Conservation (phyloP, 2,329 filamentous ascomycete species). For the Ophiocordyceps polyrhachis-furcata region DNA sequence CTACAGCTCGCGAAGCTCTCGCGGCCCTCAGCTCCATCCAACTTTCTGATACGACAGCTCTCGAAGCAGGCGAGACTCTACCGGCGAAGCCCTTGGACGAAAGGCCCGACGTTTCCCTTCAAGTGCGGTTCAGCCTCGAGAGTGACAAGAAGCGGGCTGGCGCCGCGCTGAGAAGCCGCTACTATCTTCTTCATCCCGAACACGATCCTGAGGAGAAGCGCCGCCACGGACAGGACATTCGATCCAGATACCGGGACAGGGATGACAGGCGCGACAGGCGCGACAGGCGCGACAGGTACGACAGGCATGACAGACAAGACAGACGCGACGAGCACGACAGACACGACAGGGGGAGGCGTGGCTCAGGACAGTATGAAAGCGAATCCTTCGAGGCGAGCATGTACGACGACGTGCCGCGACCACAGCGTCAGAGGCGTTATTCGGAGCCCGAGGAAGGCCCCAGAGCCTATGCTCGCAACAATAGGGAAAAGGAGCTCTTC, state of each 20-base stretch:
- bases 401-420: slow-evolving; percentile 51
- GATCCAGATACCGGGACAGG: slow-evolving; percentile 45
- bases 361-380: slow-evolving; percentile 26
- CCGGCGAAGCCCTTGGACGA: slow-evolving; percentile 49
- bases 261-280: slow-evolving; percentile 16
- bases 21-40: slow-evolving; percentile 31
- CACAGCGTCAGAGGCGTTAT: slow-evolving; percentile 8
- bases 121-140: slow-evolving; percentile 54
- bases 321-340: slow-evolving; percentile 20
- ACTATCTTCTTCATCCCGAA: slow-evolving; percentile 83
- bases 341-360: slow-evolving; percentile 16
- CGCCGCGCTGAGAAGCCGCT: slow-evolving; percentile 66
- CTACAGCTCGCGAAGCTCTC: slow-evolving; percentile 33
- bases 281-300: slow-evolving; percentile 19
- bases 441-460: slow-evolving; percentile 11
- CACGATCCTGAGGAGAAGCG: slow-evolving; percentile 63
- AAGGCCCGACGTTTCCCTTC: slow-evolving; percentile 50
- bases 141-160: slow-evolving; percentile 65
- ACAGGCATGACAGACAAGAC: slow-evolving; percentile 3
- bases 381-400: slow-evolving; percentile 54
- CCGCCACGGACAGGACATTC: slow-evolving; percentile 34
- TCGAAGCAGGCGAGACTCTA: slow-evolving; percentile 44
- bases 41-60: slow-evolving; percentile 31
- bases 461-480: slow-evolving; percentile 16
- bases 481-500: slow-evolving; percentile 46